Percentiles rank a stretch among this genome's conserved stretches.
Evolutionary conservation across 345 rosid species (phyloP).

Genomic region (Eucalyptus erythrocorys): DNA sequence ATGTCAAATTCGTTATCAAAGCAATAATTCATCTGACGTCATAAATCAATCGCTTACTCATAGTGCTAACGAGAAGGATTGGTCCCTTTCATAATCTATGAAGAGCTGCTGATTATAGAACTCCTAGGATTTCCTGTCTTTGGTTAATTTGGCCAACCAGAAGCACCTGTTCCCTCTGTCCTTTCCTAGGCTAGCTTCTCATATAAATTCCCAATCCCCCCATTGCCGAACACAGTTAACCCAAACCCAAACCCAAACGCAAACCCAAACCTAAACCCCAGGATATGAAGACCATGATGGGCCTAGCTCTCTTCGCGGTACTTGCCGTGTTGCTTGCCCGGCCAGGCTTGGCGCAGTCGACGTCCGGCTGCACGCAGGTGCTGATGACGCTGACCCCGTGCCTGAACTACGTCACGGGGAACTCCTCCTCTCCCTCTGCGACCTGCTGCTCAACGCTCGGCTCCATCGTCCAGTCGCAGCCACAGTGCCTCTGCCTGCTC

Average conservation of each 20-base stretch:
- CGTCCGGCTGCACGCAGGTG: slow-evolving; percentile 9
- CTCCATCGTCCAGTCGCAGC: slow-evolving; percentile 25
- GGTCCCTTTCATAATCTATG: neutral
- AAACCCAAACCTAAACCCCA: neutral
- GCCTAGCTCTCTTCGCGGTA: neutral
- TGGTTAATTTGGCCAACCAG: neutral
- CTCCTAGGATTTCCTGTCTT: neutral
- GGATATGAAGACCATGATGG: neutral
- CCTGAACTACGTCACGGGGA: slow-evolving; percentile 24
- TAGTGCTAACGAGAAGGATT: neutral
- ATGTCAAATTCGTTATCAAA: neutral
- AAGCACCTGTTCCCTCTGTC: neutral
- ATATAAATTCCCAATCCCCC: neutral
- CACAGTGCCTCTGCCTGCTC: slow-evolving; percentile 30
- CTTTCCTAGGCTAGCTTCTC: neutral
- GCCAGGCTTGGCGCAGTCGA: slow-evolving; percentile 9
- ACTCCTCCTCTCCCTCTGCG: slow-evolving; percentile 28
- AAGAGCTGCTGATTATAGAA: neutral
- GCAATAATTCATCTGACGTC: neutral
- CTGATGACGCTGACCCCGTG: slow-evolving; percentile 20
- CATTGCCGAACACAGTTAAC: neutral
- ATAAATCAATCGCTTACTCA: neutral
- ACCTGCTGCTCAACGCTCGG: slow-evolving; percentile 48
- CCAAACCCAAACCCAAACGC: neutral
- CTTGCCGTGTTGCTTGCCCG: neutral